A percentile compares a stretch with the other conserved stretches of the same genome.
phyloP scores from a whole-genome alignment of 257 asterid species.

The Forsythia suspensa region DNA sequence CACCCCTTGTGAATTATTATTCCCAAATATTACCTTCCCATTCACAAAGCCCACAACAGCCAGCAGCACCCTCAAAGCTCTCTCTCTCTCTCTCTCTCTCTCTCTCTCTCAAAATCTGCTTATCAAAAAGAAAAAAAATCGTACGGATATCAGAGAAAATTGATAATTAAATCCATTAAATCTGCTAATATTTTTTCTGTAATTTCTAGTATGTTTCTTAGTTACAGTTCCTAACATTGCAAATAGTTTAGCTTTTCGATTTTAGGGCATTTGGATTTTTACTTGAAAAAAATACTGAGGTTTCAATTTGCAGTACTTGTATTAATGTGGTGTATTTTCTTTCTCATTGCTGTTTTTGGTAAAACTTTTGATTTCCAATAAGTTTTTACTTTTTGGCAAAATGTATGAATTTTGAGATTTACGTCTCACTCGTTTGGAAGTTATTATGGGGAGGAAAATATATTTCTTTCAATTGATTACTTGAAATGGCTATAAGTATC shows the following conservation, averaged over 20 bases:
- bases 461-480: background rate
- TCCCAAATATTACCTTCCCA: conserved; percentile 37
- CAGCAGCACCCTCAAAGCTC: background rate
- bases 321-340: background rate
- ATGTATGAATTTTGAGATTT: background rate
- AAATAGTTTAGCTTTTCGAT: background rate
- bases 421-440: background rate
- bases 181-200: conserved; percentile 1
- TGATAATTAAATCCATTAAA: background rate
- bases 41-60: conserved; percentile 18
- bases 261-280: too few relatives aligned
- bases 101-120: conserved; percentile 21
- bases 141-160: background rate
- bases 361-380: background rate
- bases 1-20: conserved; percentile 32
- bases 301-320: background rate
- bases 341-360: background rate
- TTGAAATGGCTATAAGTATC: background rate
- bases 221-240: background rate
- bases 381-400: background rate
- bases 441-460: background rate
- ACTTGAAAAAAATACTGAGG: background rate
- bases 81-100: conserved; percentile 4
- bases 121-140: conserved; percentile 27
- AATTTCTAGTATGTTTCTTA: conserved; percentile 38